phyloP scores from a whole-genome alignment of 148 eudicot species.

The Rheum nobile region DNA sequence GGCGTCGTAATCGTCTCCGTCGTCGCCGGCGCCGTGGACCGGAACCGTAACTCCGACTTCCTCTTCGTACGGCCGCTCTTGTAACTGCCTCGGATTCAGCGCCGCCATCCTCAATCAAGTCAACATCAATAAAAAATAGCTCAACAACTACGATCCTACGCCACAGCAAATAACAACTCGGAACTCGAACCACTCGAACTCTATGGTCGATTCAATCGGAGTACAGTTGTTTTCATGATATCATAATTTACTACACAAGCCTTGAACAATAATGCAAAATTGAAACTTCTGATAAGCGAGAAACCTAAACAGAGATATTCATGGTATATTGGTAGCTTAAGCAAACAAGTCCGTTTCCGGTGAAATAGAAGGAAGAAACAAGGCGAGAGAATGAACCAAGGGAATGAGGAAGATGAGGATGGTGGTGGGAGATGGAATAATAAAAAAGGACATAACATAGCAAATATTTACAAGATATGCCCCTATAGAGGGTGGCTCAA shows the following conservation, averaged over 20 bases:
- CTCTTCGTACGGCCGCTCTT: background rate
- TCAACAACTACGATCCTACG: background rate
- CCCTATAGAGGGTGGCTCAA: background rate
- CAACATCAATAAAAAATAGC: background rate
- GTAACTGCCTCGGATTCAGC: conserved; percentile 1
- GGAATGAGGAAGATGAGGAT: background rate
- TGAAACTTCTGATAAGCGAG: background rate
- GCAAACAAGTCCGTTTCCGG: background rate
- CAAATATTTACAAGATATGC: background rate
- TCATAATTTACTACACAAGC: background rate
- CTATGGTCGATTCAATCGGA: background rate
- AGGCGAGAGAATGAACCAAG: background rate
- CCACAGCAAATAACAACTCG: background rate
- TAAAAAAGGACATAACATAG: background rate
- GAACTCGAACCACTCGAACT: background rate
- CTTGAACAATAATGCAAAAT: background rate
- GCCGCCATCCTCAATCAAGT: background rate
- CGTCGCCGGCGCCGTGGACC: conserved; percentile 9
- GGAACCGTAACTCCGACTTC: background rate
- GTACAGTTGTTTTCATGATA: background rate
- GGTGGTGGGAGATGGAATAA: background rate
- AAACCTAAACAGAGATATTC: background rate
- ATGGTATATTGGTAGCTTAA: background rate
- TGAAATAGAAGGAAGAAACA: background rate
- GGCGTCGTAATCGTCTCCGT: conserved; percentile 15